These are phyloP conservation scores for Umbelopsis sp. DNA, from an alignment of 192 early-diverging fungal genomes.

Conservation along the genomic window DNA sequence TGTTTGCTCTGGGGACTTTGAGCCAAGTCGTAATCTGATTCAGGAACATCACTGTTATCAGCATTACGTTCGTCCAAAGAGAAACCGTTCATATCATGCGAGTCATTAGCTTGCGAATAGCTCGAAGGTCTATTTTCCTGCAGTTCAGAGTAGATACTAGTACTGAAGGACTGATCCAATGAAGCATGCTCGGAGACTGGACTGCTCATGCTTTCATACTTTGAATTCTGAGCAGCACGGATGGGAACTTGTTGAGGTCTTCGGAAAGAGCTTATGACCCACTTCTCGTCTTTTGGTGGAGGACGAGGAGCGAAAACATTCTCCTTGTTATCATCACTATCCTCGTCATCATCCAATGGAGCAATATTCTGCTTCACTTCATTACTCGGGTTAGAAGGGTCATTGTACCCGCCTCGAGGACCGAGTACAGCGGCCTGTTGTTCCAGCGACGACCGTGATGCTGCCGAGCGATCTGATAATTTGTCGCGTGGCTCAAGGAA, in stretches of 20 bases:
- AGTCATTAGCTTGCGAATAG: background rate
- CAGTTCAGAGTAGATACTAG: constrained; percentile 10
- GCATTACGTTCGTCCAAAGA: background rate
- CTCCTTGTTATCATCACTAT: constrained; percentile 18
- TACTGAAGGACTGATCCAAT: constrained; percentile 4
- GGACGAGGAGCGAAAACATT: constrained; percentile 14
- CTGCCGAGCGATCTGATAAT: background rate
- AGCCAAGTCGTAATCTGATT: background rate
- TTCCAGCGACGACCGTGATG: constrained; percentile 1
- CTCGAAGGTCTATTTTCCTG: background rate
- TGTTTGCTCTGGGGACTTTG: background rate
- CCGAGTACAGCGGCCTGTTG: background rate
- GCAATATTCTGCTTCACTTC: background rate
- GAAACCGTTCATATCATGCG: background rate
- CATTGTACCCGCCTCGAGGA: background rate
- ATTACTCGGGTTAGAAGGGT: background rate
- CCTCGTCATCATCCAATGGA: background rate
- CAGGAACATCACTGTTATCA: background rate
- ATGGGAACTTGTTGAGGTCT: constrained; percentile 36
- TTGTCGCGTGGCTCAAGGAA: background rate
- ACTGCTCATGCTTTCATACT: constrained; percentile 11
- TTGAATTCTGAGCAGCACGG: constrained; percentile 6
- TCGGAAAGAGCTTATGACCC: constrained; percentile 40
- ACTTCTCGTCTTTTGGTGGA: constrained; percentile 36
- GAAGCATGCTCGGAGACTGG: constrained; percentile 6